Percentiles rank a stretch among this genome's conserved stretches.
Conservation (phyloP, 192 early-diverging fungal species). For the Coemansia sp. region DNA sequence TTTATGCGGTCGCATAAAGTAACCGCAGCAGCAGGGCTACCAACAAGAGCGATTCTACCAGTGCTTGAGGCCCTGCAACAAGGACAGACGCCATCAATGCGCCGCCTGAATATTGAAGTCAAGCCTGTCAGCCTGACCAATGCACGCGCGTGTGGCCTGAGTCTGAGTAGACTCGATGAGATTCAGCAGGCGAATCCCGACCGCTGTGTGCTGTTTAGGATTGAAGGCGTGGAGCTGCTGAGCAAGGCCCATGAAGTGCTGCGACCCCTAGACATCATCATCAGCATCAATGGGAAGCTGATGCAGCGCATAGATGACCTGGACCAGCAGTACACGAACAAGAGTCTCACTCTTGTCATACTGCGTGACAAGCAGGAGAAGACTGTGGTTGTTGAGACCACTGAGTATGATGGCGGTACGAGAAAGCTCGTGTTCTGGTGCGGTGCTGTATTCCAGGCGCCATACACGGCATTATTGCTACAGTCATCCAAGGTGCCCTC, state of each 20-base stretch:
- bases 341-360: constrained; percentile 57
- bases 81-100: constrained; percentile 55
- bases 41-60: constrained; percentile 53
- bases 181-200: constrained; percentile 56
- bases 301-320: constrained; percentile 64
- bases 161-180: constrained; percentile 58
- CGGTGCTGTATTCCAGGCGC: constrained; percentile 74
- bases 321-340: constrained; percentile 55
- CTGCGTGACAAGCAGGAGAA: constrained; percentile 74
- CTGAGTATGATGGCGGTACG: constrained; percentile 58
- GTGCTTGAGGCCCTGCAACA: constrained; percentile 54
- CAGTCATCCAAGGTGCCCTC: constrained; percentile 64
- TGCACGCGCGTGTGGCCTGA: constrained; percentile 62
- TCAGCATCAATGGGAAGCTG: constrained; percentile 65
- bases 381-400: constrained; percentile 64
- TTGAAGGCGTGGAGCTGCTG: constrained; percentile 59
- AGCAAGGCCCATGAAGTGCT: constrained; percentile 58
- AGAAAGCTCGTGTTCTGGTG: constrained; percentile 78
- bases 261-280: constrained; percentile 66
- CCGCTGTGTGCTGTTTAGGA: constrained; percentile 58
- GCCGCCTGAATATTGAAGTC: constrained; percentile 64
- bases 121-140: constrained; percentile 59
- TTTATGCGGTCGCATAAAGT: constrained; percentile 42
- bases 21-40: constrained; percentile 55
- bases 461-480: constrained; percentile 68